Evolutionary conservation across 2,329 filamentous ascomycete species (phyloP).

Genomic region (Lasiodiplodia sp.): DNA sequence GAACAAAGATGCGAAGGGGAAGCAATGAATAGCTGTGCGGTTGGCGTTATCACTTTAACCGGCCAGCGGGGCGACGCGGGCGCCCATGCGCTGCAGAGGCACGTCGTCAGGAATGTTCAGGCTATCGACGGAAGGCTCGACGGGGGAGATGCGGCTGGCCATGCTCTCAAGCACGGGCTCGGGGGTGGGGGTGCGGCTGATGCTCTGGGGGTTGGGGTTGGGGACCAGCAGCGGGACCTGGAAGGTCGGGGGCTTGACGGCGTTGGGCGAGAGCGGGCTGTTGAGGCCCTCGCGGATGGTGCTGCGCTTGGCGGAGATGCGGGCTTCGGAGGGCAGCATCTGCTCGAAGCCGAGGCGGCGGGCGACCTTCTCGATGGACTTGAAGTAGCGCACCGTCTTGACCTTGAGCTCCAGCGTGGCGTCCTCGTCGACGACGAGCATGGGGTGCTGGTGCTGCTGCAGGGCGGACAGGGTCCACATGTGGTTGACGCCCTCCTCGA

Average conservation of each 20-base stretch:
- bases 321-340: conserved; percentile 40
- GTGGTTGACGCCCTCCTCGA: conserved; percentile 84
- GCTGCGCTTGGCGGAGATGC: conserved; percentile 42
- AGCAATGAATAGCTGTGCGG: not conserved
- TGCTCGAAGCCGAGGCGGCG: conserved; percentile 55
- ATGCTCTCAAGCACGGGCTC: conserved; percentile 47
- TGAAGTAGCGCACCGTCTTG: conserved; percentile 58
- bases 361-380: conserved; percentile 58
- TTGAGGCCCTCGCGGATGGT: conserved; percentile 42
- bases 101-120: conserved; percentile 36
- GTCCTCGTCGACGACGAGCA: conserved; percentile 86
- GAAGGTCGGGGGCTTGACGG: not conserved
- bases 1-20: not conserved
- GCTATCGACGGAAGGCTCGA: conserved; percentile 14
- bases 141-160: conserved; percentile 37
- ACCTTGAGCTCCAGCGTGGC: conserved; percentile 58
- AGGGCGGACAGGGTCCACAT: conserved; percentile 89
- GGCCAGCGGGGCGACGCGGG: conserved; percentile 38
- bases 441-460: conserved; percentile 80
- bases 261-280: conserved; percentile 16
- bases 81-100: conserved; percentile 42
- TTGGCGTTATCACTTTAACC: not conserved
- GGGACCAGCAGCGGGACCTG: conserved; percentile 22
- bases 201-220: conserved; percentile 32
- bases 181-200: conserved; percentile 40